Evolutionary conservation across 306 rosid species (phyloP), one percentile per base, ranked within the genome.

Genomic region (Herpetospermum pedunculosum): DNA sequence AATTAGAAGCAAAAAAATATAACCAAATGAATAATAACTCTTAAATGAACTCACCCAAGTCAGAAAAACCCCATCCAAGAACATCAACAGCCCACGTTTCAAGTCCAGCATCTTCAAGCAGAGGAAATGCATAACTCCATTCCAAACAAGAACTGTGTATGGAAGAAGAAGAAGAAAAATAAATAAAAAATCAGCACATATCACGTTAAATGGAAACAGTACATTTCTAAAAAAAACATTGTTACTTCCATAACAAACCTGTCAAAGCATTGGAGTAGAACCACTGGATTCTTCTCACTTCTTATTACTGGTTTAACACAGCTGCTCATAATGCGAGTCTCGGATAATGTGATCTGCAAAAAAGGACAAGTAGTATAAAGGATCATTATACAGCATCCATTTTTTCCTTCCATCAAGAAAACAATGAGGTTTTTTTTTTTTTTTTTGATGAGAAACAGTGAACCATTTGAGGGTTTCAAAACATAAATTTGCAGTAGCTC

Each of bases 41-140:
- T 44, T 1, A 68, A 59, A 19, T 15, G 35, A 70, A 72, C 58
- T 72, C 80, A 94, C 99, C 96, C 86, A 91, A 87, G 83, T 91
- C 88, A 75, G 88, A 89, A 89, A 94, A 94, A 68, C 99, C 99
- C 99, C 99, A 94, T 65, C 99, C 99, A 68, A 94, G 97, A 80
- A 91, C 86, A 82, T 94, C 99, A 46, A 94, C 58, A 29, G 99
- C 96, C 99, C 99, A 94, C 40, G 92, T 85, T 82, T 94, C 99
- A 37, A 88, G 74, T 44, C 97, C 96, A 47, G 88, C 86, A 77
- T 91, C 88, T 78, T 94, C 97, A 15, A 89, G 92, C 80, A 94
- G 76, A n/a, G 99, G 99, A 49, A 85, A 79, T 13, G 83, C 76
- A 43, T 87, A 84, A 75, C 99, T 88, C 97, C 99, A 94, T 85